These are phyloP conservation scores for Bigelowiella natans DNA, from an alignment of 78 protist species.

Conservation along the genomic window DNA sequence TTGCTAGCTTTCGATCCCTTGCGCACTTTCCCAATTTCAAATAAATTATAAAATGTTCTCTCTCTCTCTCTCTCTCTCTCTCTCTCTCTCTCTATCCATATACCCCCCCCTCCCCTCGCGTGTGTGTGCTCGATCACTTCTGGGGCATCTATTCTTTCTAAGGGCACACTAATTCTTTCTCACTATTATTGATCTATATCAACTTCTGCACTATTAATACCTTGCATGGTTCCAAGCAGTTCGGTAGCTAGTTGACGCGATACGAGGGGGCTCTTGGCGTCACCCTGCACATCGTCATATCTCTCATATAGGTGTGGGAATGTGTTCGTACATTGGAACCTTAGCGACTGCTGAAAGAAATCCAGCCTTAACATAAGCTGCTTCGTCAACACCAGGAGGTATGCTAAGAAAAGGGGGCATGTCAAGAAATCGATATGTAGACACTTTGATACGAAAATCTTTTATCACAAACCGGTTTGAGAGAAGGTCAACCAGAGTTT, in stretches of 20 bases:
- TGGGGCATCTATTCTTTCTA: no score
- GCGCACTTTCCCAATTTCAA: no score
- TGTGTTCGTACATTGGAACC: neutral
- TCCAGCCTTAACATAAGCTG: slow-evolving; percentile 39
- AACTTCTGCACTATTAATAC: no score
- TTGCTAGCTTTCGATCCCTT: no score
- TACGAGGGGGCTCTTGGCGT: neutral
- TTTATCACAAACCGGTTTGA: neutral
- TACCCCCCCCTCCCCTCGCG: no score
- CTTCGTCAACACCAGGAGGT: slow-evolving; percentile 49
- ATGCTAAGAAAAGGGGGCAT: neutral
- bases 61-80: no score
- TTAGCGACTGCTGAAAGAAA: slow-evolving; percentile 32
- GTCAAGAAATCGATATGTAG: neutral
- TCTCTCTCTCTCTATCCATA: no score
- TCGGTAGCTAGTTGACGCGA: slow-evolving; percentile 3
- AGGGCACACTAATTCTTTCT: no score
- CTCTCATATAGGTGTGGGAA: neutral
- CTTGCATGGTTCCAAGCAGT: slow-evolving; percentile 46
- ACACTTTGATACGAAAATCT: neutral
- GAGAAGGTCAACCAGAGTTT: slow-evolving; percentile 15
- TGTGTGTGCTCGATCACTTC: no score
- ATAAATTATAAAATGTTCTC: no score
- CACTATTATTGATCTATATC: no score
- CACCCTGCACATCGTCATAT: neutral